Conservation (phyloP, 768 basidiomycete species). For the Hygrophorus russula region DNA sequence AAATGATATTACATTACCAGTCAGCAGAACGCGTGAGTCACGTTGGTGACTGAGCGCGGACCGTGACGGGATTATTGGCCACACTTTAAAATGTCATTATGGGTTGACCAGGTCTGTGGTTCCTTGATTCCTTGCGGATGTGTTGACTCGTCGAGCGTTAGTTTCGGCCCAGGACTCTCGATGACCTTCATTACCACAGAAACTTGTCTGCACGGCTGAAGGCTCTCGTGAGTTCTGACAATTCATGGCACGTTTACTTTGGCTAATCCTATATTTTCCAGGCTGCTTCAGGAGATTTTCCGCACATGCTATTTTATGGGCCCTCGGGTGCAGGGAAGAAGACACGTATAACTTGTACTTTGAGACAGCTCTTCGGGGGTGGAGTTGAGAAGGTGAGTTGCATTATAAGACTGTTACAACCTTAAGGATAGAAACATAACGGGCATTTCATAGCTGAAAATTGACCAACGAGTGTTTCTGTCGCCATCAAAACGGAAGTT, state of each 20-base stretch:
- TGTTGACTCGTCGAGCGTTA: slow-evolving; percentile 16
- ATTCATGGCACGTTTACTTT: background rate
- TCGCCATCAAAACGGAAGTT: slow-evolving; percentile 91
- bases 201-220: slow-evolving; percentile 69
- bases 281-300: slow-evolving; percentile 90
- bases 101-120: slow-evolving; percentile 48
- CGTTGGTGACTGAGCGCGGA: background rate
- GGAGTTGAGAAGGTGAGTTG: slow-evolving; percentile 78
- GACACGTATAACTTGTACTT: slow-evolving; percentile 84
- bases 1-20: too few relatives aligned
- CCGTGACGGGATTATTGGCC: background rate
- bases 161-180: slow-evolving; percentile 80
- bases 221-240: slow-evolving; percentile 47
- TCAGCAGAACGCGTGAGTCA: too few relatives aligned
- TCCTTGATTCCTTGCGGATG: background rate
- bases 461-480: slow-evolving; percentile 92
- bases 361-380: slow-evolving; percentile 81
- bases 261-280: slow-evolving; percentile 16
- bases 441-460: slow-evolving; percentile 60
- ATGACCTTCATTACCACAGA: slow-evolving; percentile 81
- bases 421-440: background rate
- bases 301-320: slow-evolving; percentile 95
- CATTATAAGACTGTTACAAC: background rate
- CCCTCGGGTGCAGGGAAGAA: slow-evolving; percentile 98
- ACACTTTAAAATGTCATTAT: slow-evolving; percentile 50